Evolutionary conservation across 2,329 filamentous ascomycete species (phyloP).

Genomic region (Xylaria sp.): DNA sequence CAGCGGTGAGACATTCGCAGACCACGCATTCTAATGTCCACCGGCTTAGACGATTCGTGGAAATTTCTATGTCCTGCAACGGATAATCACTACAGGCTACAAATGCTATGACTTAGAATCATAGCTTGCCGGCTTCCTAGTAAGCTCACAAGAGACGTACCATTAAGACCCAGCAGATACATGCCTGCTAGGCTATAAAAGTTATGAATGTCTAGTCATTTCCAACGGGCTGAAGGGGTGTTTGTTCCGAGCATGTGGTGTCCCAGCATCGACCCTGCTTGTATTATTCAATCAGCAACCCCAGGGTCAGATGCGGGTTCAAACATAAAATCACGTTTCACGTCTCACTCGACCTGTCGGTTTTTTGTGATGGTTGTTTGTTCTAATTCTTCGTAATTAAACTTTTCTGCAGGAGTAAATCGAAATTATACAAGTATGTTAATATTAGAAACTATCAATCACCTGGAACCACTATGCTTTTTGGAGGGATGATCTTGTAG

Average conservation of each 20-base stretch:
- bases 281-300: slow-evolving; percentile 2
- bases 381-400: not conserved
- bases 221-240: not conserved
- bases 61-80: no score
- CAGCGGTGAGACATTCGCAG: slow-evolving; percentile 18
- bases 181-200: not conserved
- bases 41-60: not conserved
- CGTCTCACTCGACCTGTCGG: slow-evolving; percentile 1
- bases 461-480: not conserved
- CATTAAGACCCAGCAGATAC: not conserved
- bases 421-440: not conserved
- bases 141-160: not conserved
- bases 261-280: slow-evolving; percentile 10
- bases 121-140: not conserved
- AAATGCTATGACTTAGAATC: not conserved
- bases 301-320: slow-evolving; percentile 4
- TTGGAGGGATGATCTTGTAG: not conserved
- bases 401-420: not conserved
- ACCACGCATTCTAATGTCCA: slow-evolving; percentile 6
- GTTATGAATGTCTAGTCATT: not conserved
- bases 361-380: not conserved
- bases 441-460: not conserved
- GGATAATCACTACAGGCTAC: not conserved
- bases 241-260: not conserved
- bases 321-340: slow-evolving; percentile 19